phyloP scores from a whole-genome alignment of 2,329 filamentous ascomycete species.

The Aspergillus novoparasiticus region DNA sequence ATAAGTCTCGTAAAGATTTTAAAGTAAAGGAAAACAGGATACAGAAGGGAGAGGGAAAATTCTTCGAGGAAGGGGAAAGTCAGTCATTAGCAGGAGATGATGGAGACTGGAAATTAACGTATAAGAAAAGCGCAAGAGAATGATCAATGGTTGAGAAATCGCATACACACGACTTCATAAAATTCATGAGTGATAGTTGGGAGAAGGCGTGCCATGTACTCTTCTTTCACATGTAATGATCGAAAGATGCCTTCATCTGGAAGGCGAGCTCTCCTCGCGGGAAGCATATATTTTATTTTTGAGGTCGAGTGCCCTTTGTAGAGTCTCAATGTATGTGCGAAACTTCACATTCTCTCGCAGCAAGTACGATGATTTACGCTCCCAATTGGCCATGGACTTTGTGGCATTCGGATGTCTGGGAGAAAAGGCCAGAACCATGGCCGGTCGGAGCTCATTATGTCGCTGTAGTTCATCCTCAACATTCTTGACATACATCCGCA shows the following conservation, averaged over 20 bases:
- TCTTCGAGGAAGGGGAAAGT: background rate
- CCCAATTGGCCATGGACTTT: slow-evolving; percentile 95
- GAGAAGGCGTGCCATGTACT: background rate
- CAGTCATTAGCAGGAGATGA: background rate
- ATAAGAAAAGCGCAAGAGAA: background rate
- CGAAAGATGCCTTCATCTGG: background rate
- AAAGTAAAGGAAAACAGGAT: slow-evolving; percentile 7
- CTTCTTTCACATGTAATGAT: background rate
- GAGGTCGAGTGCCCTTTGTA: slow-evolving; percentile 69
- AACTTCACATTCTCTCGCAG: slow-evolving; percentile 96
- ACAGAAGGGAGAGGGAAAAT: slow-evolving; percentile 1
- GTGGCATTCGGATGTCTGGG: slow-evolving; percentile 77
- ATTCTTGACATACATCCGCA: slow-evolving; percentile 77
- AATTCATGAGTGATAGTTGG: background rate
- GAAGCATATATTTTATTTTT: slow-evolving; percentile 69
- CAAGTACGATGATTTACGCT: slow-evolving; percentile 89
- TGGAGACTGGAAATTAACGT: too few species aligned
- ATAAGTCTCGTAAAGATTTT: slow-evolving; percentile 27
- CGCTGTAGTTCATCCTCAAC: slow-evolving; percentile 82
- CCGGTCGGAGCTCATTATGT: slow-evolving; percentile 84
- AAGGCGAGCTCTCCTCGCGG: slow-evolving; percentile 21
- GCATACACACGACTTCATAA: background rate
- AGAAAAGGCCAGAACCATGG: slow-evolving; percentile 88
- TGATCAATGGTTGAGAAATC: background rate
- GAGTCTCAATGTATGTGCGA: slow-evolving; percentile 85